A percentile compares a stretch with the other conserved stretches of the same genome.
These are phyloP conservation scores for Plasmodium coatneyi DNA, from an alignment of 169 alveolate genomes.

Conservation along the genomic window DNA sequence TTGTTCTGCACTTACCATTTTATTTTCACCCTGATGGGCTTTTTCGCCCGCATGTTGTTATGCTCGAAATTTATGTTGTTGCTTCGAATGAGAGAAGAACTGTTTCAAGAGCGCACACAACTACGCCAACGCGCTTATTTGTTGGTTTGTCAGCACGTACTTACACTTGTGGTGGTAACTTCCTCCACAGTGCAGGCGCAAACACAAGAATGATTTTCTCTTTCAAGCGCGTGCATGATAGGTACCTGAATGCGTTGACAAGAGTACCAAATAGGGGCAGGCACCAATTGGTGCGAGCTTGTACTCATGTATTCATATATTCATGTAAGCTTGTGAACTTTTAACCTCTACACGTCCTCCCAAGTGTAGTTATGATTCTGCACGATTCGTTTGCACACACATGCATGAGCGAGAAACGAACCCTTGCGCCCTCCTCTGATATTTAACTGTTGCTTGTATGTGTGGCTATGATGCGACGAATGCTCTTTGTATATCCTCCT, in stretches of 20 bases:
- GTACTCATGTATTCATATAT: neutral
- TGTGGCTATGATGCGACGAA: neutral
- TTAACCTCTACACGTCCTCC: neutral
- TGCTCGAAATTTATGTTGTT: neutral
- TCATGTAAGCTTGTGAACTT: neutral
- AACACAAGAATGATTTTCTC: slow-evolving; percentile 44
- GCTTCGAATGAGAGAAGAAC: neutral
- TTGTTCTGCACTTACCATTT: neutral
- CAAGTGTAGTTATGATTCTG: slow-evolving; percentile 6
- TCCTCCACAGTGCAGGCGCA: neutral
- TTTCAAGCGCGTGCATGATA: slow-evolving; percentile 21
- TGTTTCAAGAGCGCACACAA: neutral
- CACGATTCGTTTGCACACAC: neutral
- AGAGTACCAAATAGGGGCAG: neutral
- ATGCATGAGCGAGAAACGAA: neutral
- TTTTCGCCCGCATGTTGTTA: neutral
- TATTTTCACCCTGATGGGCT: neutral
- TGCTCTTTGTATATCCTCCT: neutral
- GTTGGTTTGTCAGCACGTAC: neutral
- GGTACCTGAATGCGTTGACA: neutral
- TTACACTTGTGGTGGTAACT: neutral
- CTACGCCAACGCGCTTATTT: neutral
- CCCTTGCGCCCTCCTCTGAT: neutral
- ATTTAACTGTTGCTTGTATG: neutral
- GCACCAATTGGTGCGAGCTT: neutral